Base-by-base conservation (phyloP, 441 rosid genomes). In the Syzygium malaccense region DNA sequence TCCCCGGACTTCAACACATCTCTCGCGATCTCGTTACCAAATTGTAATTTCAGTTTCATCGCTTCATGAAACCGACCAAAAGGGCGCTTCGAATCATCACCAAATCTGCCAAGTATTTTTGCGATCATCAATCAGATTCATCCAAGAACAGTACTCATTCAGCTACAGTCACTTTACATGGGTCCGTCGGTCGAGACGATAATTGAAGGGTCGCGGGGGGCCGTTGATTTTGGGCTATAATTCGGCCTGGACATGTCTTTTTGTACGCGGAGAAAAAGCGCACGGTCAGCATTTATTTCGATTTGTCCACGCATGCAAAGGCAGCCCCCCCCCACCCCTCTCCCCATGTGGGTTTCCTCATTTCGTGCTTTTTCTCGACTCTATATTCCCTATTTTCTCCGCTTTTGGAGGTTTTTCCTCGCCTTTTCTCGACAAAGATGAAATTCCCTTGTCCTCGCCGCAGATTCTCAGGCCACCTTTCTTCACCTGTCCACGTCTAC, bases 341-440 rank as follows among this genome's bases (percentile, higher is more conserved):
- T n/a, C n/a, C n/a, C n/a, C 94, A 93, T 91, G 93, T 93, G 94
- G 91, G 89, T 66, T 90, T 89, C 87, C 91, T 75, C 48, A 83
- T 85, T 25, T 75, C 83, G 14, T 75, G 51, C 83, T 23, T 71
- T 37, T 75, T 62, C 10, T 23, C 1, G 20, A 87, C 58, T 32
- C 9, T 45, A 7, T 7, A 78, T 84, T 57, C 58, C 58, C 66
- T 25, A 26, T 41, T 56, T 6, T 33, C 48, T 30, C 66, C 62
- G 86, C n/a, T 87, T 85, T 88, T 54, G 89, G 84, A 86, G 32
- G 20, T 85, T 86, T 57, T 37, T 10, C 30, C 51, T 56, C 10
- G 54, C 32, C 20, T 85, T 14, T 58, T 86, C 3, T 45, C 14
- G 51, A 75, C 11, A 75, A 75, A 75, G 51, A 23, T 13, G 51